These are phyloP conservation scores for Globisporangium recalcitrans DNA, from an alignment of 352 stramenopile species.

Conservation along the genomic window DNA sequence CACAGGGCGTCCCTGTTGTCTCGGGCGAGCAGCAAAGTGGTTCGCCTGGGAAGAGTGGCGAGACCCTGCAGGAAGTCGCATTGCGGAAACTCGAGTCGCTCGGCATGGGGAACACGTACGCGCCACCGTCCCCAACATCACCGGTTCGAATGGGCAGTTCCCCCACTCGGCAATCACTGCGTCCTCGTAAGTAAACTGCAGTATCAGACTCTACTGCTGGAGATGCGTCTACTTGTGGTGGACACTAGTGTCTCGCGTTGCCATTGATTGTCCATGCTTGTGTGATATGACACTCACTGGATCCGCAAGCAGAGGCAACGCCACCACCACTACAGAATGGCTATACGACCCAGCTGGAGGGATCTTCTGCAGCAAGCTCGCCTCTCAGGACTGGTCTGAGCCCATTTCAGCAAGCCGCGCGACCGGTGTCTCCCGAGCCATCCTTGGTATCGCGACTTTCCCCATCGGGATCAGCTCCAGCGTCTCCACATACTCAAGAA, in stretches of 20 bases:
- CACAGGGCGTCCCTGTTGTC: conserved; percentile 39
- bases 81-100: conserved; percentile 38
- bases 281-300: not conserved
- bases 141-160: not conserved
- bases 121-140: conserved; percentile 2
- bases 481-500: not conserved
- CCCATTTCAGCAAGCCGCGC: not conserved
- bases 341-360: not conserved
- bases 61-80: conserved; percentile 40
- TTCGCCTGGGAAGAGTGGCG: conserved; percentile 26
- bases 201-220: not conserved
- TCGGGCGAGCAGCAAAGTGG: conserved; percentile 31
- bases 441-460: conserved; percentile 3
- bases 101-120: conserved; percentile 16
- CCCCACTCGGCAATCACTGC: not conserved
- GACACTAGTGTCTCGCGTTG: not conserved
- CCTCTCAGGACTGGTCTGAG: not conserved
- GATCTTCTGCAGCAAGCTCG: not conserved
- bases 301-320: not conserved
- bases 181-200: conserved; percentile 5
- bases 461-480: not conserved
- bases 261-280: not conserved
- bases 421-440: not conserved
- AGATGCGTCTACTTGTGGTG: not conserved
- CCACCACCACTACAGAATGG: not conserved